Evolutionary conservation across 495 filamentous ascomycete genomes (phyloP).

Genomic region (Aspergillus egyptiacus): DNA sequence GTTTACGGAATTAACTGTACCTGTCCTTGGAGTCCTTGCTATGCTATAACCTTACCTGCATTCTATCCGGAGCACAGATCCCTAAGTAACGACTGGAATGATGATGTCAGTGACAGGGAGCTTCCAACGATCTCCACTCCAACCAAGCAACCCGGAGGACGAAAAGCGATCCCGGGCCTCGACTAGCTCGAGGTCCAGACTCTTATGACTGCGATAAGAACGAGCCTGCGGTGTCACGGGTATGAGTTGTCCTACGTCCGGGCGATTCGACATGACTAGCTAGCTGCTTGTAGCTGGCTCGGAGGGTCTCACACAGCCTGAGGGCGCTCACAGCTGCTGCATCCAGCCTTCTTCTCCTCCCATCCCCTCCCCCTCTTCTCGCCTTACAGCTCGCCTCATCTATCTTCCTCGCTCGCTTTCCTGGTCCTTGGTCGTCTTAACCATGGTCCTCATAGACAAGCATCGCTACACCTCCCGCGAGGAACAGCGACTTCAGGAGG

Average conservation of each 20-base stretch:
- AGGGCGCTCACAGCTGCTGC: background rate
- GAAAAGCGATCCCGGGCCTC: conserved; percentile 11
- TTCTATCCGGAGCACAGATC: no score
- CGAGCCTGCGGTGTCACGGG: background rate
- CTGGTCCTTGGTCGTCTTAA: conserved; percentile 3
- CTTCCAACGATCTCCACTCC: conserved; percentile 4
- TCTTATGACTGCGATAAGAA: conserved; percentile 2
- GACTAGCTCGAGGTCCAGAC: conserved; percentile 8
- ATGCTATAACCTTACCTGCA: no score
- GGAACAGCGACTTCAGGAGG: conserved; percentile 82
- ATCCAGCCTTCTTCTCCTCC: conserved; percentile 6
- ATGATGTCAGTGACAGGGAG: conserved; percentile 18
- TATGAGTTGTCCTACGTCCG: conserved; percentile 8
- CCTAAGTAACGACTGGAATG: background rate
- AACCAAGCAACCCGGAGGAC: conserved; percentile 10
- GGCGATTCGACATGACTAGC: background rate
- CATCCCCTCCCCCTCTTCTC: conserved; percentile 1
- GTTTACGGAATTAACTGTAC: no score
- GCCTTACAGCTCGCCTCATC: no score
- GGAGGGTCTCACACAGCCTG: background rate
- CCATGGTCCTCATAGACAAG: conserved; percentile 83
- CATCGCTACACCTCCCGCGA: conserved; percentile 80
- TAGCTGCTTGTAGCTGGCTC: background rate
- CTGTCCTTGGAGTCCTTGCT: no score
- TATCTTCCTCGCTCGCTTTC: conserved; percentile 1